phyloP scores from a whole-genome alignment of 805 yeast species.

The Debaryomyces castellii region DNA sequence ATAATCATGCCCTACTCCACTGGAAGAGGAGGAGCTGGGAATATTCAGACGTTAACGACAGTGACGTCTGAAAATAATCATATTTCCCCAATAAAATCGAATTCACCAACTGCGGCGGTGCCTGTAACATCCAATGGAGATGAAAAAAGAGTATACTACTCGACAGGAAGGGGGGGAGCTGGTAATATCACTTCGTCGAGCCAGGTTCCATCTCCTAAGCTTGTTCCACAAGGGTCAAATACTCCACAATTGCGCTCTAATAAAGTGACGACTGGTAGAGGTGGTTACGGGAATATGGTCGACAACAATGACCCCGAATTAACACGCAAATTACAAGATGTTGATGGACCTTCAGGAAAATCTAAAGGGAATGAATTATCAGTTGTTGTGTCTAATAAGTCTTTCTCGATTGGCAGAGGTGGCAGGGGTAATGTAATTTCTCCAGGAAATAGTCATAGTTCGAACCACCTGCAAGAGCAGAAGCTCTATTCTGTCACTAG shows the following conservation, averaged over 20 bases:
- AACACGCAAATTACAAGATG: slow-evolving; percentile 67
- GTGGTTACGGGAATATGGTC: slow-evolving; percentile 77
- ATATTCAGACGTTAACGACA: slow-evolving; percentile 19
- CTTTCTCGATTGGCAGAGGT: slow-evolving; percentile 60
- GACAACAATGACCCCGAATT: slow-evolving; percentile 57
- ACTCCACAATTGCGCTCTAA: slow-evolving; percentile 59
- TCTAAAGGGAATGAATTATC: slow-evolving; percentile 31
- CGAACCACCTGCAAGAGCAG: slow-evolving; percentile 11
- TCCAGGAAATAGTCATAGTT: slow-evolving; percentile 18
- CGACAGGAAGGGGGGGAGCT: slow-evolving; percentile 83
- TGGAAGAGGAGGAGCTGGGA: slow-evolving; percentile 43
- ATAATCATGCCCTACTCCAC: slow-evolving; percentile 27
- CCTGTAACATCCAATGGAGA: slow-evolving; percentile 20
- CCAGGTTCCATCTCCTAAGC: slow-evolving; percentile 50
- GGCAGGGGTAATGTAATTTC: slow-evolving; percentile 62
- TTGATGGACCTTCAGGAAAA: slow-evolving; percentile 36
- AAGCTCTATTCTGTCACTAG: slow-evolving; percentile 37
- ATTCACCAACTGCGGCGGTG: slow-evolving; percentile 4
- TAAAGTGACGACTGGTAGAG: slow-evolving; percentile 70
- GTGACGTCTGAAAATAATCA: slow-evolving; percentile 18
- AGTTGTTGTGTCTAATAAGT: slow-evolving; percentile 44
- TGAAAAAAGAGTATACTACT: slow-evolving; percentile 40
- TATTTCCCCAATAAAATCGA: slow-evolving; percentile 9
- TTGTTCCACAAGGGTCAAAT: slow-evolving; percentile 58
- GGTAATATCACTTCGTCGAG: slow-evolving; percentile 57